A percentile compares a stretch with the other conserved stretches of the same genome.
Evolutionary conservation across 2,329 filamentous ascomycete species (phyloP).

Genomic region (Nemania abortiva): DNA sequence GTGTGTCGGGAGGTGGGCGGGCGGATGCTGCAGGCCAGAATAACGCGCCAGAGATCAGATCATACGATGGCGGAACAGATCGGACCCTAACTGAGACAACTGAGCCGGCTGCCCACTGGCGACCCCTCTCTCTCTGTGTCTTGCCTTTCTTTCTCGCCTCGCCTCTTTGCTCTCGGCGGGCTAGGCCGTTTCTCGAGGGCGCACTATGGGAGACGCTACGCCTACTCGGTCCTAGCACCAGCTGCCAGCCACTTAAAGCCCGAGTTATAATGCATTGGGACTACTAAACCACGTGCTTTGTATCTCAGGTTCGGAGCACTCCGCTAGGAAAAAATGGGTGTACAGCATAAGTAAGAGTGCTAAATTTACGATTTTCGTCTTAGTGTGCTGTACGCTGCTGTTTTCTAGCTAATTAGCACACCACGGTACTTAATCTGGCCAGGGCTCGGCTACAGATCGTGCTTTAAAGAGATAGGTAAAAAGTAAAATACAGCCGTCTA

Average conservation of each 20-base stretch:
- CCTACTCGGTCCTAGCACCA: slow-evolving; percentile 20
- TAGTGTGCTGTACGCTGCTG: neutral
- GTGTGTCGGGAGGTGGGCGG: slow-evolving; percentile 30
- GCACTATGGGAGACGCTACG: slow-evolving; percentile 2
- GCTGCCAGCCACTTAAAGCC: slow-evolving; percentile 18
- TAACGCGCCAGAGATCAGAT: slow-evolving; percentile 37
- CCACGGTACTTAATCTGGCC: slow-evolving; percentile 5
- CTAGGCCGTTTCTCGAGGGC: slow-evolving; percentile 20
- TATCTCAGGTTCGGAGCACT: slow-evolving; percentile 28
- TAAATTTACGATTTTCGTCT: slow-evolving; percentile 3
- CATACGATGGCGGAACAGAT: slow-evolving; percentile 43
- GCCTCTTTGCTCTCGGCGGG: slow-evolving; percentile 3
- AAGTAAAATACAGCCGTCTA: neutral
- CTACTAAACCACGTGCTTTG: slow-evolving; percentile 34
- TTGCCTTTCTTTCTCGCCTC: neutral
- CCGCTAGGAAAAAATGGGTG: slow-evolving; percentile 15
- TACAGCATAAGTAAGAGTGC: neutral
- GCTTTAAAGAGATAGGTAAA: neutral
- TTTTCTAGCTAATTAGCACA: slow-evolving; percentile 21
- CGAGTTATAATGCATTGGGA: slow-evolving; percentile 10
- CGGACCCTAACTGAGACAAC: slow-evolving; percentile 38
- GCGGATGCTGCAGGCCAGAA: slow-evolving; percentile 27
- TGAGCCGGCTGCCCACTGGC: slow-evolving; percentile 29
- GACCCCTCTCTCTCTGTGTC: slow-evolving; percentile 11
- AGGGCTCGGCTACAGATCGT: slow-evolving; percentile 12